phyloP scores from a whole-genome alignment of 2,329 filamentous ascomycete species.

The Dryadomyces quercus-mongolicae region DNA sequence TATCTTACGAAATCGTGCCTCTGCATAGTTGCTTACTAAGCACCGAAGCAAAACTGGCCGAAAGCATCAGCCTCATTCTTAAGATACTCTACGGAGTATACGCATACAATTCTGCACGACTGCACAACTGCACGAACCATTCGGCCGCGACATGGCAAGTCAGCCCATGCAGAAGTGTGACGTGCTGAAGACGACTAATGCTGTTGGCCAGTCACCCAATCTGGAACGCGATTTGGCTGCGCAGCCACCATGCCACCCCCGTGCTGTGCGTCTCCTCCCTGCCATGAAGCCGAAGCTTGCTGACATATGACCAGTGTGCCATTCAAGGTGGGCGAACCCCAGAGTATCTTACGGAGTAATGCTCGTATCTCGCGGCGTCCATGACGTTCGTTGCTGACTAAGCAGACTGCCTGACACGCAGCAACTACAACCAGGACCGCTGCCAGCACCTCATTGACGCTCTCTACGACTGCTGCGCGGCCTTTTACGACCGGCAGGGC shows the following conservation, averaged over 20 bases:
- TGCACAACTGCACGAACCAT: no score
- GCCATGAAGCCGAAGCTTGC: conserved; percentile 1
- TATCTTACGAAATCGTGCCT: no score
- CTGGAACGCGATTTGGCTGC: conserved; percentile 59
- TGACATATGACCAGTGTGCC: conserved; percentile 49
- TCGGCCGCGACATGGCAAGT: background rate
- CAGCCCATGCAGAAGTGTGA: background rate
- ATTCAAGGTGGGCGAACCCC: conserved; percentile 74
- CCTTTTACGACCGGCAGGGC: conserved; percentile 72
- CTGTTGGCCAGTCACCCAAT: conserved; percentile 1
- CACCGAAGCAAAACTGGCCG: no score
- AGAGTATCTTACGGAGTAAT: background rate
- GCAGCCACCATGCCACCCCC: conserved; percentile 73
- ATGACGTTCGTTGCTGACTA: background rate
- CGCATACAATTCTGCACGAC: no score
- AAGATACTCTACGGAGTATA: no score
- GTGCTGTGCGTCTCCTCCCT: conserved; percentile 48
- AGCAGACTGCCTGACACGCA: conserved; percentile 71
- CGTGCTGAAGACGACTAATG: background rate
- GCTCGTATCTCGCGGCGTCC: background rate
- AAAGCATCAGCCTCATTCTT: background rate
- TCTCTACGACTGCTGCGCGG: conserved; percentile 85
- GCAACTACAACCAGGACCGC: conserved; percentile 74
- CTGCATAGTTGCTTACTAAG: no score
- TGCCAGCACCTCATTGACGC: conserved; percentile 70